phyloP scores from a whole-genome alignment of 139 green algal species.

The Chlamydomonas sp. region DNA sequence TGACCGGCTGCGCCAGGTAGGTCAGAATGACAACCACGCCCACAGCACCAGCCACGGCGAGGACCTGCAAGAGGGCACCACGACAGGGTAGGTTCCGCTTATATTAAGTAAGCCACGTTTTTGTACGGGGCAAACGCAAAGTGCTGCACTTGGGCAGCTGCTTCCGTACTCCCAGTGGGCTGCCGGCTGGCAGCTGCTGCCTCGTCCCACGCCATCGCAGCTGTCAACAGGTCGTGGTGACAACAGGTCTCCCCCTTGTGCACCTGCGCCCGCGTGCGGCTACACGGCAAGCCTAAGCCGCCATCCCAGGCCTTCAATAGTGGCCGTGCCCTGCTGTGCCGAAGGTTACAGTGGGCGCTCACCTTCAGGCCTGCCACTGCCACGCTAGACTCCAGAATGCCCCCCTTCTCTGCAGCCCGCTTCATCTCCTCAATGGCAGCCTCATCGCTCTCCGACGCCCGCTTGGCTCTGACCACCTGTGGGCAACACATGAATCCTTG shows the following conservation, averaged over 20 bases:
- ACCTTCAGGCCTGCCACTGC: constrained; percentile 3
- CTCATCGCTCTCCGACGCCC: constrained; percentile 19
- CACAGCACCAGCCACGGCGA: background rate
- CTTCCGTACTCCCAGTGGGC: no score
- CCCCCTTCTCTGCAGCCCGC: constrained; percentile 24
- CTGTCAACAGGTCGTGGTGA: no score
- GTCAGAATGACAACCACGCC: background rate
- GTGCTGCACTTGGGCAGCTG: no score
- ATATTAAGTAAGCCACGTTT: no score
- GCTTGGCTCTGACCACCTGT: constrained; percentile 9
- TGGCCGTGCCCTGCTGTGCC: background rate
- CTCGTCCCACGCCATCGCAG: no score
- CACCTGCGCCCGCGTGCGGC: no score
- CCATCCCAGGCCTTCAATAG: no score
- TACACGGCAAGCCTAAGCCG: no score
- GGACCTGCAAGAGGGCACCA: background rate
- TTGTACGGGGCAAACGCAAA: no score
- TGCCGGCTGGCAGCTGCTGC: no score
- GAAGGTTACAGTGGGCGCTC: background rate
- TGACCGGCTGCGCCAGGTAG: constrained; percentile 7
- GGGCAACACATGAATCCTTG: no score
- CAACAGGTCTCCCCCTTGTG: no score
- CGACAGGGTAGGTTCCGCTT: background rate
- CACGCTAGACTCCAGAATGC: constrained; percentile 4
- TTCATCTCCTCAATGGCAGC: constrained; percentile 33